Evolutionary conservation across 768 basidiomycete species (phyloP).

Genomic region (Porphyrellus cyaneotinctus): DNA sequence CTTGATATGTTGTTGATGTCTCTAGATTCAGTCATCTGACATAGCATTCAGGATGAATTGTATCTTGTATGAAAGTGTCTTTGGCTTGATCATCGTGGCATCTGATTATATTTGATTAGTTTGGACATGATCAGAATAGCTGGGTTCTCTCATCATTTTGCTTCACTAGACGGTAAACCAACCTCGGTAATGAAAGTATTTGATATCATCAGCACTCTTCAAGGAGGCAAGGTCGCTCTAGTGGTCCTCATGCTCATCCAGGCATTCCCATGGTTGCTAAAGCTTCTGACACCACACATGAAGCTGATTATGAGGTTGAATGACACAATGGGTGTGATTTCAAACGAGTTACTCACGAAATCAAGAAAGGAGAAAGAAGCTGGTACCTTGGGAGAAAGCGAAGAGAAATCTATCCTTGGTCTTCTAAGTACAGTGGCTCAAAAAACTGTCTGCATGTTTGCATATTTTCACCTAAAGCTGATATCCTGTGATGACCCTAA

Average conservation of each 20-base stretch:
- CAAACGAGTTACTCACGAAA: constrained; percentile 30
- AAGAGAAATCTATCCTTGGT: constrained; percentile 38
- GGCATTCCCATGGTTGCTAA: constrained; percentile 29
- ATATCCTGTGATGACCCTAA: too few relatives aligned
- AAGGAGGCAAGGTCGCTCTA: constrained; percentile 2
- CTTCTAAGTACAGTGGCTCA: constrained; percentile 37
- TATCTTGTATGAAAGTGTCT: constrained; percentile 33
- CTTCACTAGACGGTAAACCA: constrained; percentile 35
- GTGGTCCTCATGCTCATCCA: constrained; percentile 22
- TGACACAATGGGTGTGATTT: constrained; percentile 31
- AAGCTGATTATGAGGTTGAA: constrained; percentile 26
- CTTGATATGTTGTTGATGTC: constrained; percentile 31
- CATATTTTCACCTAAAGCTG: too few relatives aligned
- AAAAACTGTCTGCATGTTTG: too few relatives aligned
- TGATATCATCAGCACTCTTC: constrained; percentile 16
- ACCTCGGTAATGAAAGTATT: constrained; percentile 25
- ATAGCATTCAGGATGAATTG: constrained; percentile 21
- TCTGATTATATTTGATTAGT: constrained; percentile 15
- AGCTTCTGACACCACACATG: constrained; percentile 29
- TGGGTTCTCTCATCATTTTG: constrained; percentile 45
- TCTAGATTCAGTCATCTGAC: not conserved
- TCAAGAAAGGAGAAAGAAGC: constrained; percentile 33
- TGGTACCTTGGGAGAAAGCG: constrained; percentile 24
- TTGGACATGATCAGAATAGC: constrained; percentile 44
- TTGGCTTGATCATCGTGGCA: not conserved